Evolutionary conservation across 1,139 yeast species (phyloP).

Genomic region (Pichia norvegensis): DNA sequence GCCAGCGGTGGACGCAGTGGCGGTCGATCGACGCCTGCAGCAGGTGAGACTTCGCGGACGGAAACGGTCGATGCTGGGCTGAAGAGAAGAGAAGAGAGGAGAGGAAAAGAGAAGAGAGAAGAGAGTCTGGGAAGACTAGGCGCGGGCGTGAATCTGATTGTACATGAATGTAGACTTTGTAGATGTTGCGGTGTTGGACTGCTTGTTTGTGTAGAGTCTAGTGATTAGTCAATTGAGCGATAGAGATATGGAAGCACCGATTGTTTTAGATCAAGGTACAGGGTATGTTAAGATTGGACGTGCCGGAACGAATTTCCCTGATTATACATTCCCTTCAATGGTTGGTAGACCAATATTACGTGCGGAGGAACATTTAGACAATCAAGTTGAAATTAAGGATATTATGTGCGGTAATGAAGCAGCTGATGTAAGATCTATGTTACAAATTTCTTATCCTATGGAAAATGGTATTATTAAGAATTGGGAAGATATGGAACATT

Average conservation of each 20-base stretch:
- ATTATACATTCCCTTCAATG: conserved; percentile 94
- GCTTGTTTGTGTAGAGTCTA: neutral
- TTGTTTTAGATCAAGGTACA: conserved; percentile 97
- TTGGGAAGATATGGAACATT: conserved; percentile 98
- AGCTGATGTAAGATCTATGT: conserved; percentile 76
- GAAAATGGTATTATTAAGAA: conserved; percentile 95
- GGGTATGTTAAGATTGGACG: conserved; percentile 94
- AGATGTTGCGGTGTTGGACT: too few relatives aligned
- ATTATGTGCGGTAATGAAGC: conserved; percentile 99
- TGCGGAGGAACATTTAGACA: conserved; percentile 76
- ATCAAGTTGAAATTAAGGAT: conserved; percentile 65
- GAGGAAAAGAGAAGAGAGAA: too few relatives aligned
- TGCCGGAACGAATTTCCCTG: conserved; percentile 96
- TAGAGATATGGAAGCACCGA: conserved; percentile 11
- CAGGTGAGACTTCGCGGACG: conserved; percentile 90
- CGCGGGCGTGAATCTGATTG: too few relatives aligned
- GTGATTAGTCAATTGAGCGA: neutral
- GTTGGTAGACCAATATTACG: conserved; percentile 96
- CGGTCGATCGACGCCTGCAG: conserved; percentile 57
- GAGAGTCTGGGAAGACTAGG: too few relatives aligned
- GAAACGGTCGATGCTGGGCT: conserved; percentile 88
- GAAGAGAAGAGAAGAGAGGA: too few relatives aligned
- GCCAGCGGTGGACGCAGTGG: conserved; percentile 26
- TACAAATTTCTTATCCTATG: conserved; percentile 95
- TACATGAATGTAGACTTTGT: neutral